Evolutionary conservation across 2,329 filamentous ascomycete species (phyloP), one percentile per base, ranked within the genome.

Genomic region (Aspergillus sp.): DNA sequence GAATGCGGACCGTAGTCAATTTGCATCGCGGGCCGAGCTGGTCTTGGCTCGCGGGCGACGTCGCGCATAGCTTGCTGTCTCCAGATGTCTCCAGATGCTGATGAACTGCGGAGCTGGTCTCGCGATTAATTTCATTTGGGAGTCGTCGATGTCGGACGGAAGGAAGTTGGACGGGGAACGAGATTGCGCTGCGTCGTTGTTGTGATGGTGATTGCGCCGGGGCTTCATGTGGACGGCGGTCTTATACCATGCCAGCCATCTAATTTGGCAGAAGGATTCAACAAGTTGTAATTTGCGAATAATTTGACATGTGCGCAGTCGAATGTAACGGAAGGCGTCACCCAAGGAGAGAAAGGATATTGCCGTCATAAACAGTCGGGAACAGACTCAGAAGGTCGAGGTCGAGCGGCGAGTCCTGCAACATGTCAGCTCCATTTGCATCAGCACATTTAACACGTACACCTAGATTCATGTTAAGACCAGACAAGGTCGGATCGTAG

Each of bases 41-140:
- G 19, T 33, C 50, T 52, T 52, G 41, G 40, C 51, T 9, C 5
- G 12, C 31, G 51, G 51, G 51, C 51, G 51, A 53, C 51, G 51
- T 53, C 51, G 51, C 27, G 51, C 51, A 53, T 39, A 6, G n/a
- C 24, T 12, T 49, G 2, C 3, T 11, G 27, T 31, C 27, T 31
- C 27, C 27, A 31, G 27, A 31, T 4, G 7, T 37, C 35, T 15
- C 11, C 15, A 37, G 35, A 2, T 6, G 35, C 6, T 5, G 12
- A 37, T 15, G 15, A n/a, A 37, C 15, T 37, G 35, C 35, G 35
- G 35, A 37, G 12, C 35, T 37, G 5, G 14, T 7, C 35, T 37
- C 1, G 15, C 6, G 8, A 24, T 49, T 49, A 49, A 31, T 21
- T 44, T 40, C 14, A 43, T 15, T 21, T 7, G 2, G 27, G 23